Base-by-base conservation (phyloP, 2,329 filamentous ascomycete species). In the Aplosporella prunicola region DNA sequence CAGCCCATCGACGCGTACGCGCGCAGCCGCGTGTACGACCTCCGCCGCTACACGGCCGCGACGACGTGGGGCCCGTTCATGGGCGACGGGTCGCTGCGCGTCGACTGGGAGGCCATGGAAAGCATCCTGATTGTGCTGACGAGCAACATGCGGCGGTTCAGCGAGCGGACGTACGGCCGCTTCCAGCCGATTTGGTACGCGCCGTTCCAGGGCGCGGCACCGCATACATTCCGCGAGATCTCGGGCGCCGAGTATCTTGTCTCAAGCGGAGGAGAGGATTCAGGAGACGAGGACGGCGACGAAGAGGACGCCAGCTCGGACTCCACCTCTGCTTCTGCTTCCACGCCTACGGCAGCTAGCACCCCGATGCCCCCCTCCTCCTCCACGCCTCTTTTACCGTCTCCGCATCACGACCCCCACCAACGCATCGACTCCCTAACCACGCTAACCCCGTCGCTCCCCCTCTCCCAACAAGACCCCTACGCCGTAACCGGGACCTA, bases 41-140 rank as follows among this genome's bases (percentile, higher is more conserved):
- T 88, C 32, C 68, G 82, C 1, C 69, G 79, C 45, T 83, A 85
- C 55, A 80, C 72, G 0, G 53, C 62, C 2, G 54, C 58, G 17
- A 79, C 71, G 1, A 55, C 67, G 23, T 88, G 82, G 82, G 83
- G 83, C 0, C 83, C 83, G 0, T 88, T 84, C 49, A 61, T 71
- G 50, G 63, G 72, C 33, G 81, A 87, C 50, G 74, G 71, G 2
- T 69, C 65, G 2, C 68, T 67, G 35, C 57, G 60, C 5, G 78
- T 84, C 0, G 82, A 89, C 56, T 89, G 83, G 83, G 81, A 88
- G 57, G 84, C 82, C 61, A 61, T 87, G 9, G 82, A 88, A 57
- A 77, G 80, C 7, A 72, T 86, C 37, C 74, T 86, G 67, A 64
- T 87, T 3, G 74, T 80, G 2, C 57, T 88, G 3, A 72, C 71